Evolutionary conservation across 768 basidiomycete genomes (phyloP).

Genomic region (Pulveroboletus sp.): DNA sequence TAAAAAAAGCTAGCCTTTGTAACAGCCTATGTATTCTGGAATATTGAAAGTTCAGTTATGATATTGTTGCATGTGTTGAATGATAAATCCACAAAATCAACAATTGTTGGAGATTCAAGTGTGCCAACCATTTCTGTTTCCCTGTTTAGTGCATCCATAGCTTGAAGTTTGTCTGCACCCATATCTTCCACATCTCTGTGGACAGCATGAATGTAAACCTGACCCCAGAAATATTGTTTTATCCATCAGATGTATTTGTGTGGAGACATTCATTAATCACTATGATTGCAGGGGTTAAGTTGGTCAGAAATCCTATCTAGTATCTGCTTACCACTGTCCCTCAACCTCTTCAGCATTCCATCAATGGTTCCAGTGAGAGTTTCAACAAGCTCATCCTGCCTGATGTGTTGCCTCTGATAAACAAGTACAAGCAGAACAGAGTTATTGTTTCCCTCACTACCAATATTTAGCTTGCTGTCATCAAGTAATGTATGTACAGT

Average conservation of each 20-base stretch:
- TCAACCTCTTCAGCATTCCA: conserved; percentile 8
- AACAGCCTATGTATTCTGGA: conserved; percentile 21
- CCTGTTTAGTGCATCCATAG: conserved; percentile 8
- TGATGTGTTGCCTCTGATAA: conserved; percentile 7
- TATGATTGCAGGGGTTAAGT: not conserved
- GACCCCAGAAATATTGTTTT: not conserved
- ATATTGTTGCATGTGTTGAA: not conserved
- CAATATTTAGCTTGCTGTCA: not conserved
- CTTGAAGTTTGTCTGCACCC: conserved; percentile 13
- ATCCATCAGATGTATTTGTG: not conserved
- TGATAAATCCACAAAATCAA: not conserved
- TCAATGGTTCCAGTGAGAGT: conserved; percentile 9
- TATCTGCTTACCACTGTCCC: conserved; percentile 10
- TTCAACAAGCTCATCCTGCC: conserved; percentile 10
- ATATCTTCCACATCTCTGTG: not conserved
- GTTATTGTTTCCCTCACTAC: conserved; percentile 14
- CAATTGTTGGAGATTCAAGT: not conserved
- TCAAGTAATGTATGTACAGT: not conserved
- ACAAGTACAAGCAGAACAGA: conserved; percentile 10
- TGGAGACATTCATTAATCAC: conserved; percentile 15
- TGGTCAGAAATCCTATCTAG: not conserved
- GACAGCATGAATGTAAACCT: conserved; percentile 16
- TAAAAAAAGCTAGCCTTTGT: conserved; percentile 11
- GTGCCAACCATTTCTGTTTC: not conserved
- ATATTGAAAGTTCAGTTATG: conserved; percentile 5